Base-by-base conservation (phyloP, 73 alveolate species). In the Symbiodinium pilosum region DNA sequence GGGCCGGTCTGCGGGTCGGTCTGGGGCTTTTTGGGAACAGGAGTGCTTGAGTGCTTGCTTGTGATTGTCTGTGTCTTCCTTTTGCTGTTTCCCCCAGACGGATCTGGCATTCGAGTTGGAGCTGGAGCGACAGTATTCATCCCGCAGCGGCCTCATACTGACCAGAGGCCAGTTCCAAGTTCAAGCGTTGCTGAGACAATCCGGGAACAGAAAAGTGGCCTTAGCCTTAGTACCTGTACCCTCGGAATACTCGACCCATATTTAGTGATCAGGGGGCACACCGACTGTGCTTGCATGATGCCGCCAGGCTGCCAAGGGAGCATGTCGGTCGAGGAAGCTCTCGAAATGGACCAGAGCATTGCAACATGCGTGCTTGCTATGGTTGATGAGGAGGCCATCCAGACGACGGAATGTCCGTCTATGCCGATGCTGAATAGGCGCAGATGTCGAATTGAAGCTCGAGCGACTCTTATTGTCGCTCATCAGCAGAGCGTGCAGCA, bases 91-190 rank as follows among this genome's bases (percentile, higher is more conserved):
- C 75, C 73, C 36, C 34, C 81, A 91, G 97, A 91, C 89, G 42
- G 97, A 91, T 40, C 89, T 91, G 36, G 51, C 56, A 75, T n/a
- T 68, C 84, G 97, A 91, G 88, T 40, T 91, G 89, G 56, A 68
- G 89, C 47, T 91, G 42, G 73, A 43, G 38, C 97, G 97, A 14
- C 89, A 91, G 81, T 91, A 44, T 34, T 51, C 47, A 39, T 73
- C 44, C 54, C 43, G 47, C 32, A 88, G 97, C 42, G 88, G 97
- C 42, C 89, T 68, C 51, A 34, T 91, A 30, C 47, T 64, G 38
- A 64, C 81, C 38, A 20, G 81, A n/a, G 81, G 39, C 81, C 81
- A 14, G 81, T 9, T n/a, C n/a, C n/a, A n/a, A n/a, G n/a, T n/a
- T n/a, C n/a, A n/a, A n/a, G n/a, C n/a, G n/a, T n/a, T n/a, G n/a